Percentiles rank a stretch among this genome's conserved stretches.
These are phyloP conservation scores for Neocallimastix lanati DNA, from an alignment of 192 early-diverging fungal genomes.

Conservation along the genomic window DNA sequence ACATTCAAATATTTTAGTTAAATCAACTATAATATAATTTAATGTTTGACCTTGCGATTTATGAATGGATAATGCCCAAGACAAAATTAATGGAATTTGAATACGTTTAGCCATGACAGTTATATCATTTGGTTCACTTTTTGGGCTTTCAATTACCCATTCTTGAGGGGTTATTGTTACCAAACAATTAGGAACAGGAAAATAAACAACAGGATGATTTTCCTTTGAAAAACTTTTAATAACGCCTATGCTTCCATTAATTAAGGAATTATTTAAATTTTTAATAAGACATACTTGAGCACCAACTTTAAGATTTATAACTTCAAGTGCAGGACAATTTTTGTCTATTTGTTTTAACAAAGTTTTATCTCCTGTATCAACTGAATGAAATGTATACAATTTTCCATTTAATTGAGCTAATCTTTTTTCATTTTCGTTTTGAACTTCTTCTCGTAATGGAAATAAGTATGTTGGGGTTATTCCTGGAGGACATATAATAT, in stretches of 20 bases:
- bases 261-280: conserved; percentile 39
- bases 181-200: conserved; percentile 9
- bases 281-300: conserved; percentile 83
- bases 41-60: conserved; percentile 79
- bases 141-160: conserved; percentile 24
- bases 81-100: conserved; percentile 50
- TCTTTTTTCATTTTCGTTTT: conserved; percentile 20
- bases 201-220: conserved; percentile 14
- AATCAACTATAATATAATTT: conserved; percentile 51
- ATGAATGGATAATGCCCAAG: conserved; percentile 77
- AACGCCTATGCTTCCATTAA: conserved; percentile 65
- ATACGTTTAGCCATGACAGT: conserved; percentile 12
- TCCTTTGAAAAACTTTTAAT: conserved; percentile 14
- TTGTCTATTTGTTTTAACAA: conserved; percentile 11
- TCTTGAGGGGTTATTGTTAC: background rate
- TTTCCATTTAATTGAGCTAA: conserved; percentile 32
- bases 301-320: conserved; percentile 44
- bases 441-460: conserved; percentile 56
- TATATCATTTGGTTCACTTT: conserved; percentile 18
- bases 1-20: conserved; percentile 52
- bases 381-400: conserved; percentile 17
- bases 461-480: conserved; percentile 50
- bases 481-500: conserved; percentile 7
- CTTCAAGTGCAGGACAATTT: conserved; percentile 32
- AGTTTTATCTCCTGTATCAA: conserved; percentile 12